Conservation (phyloP, 805 yeast genomes). For the Wickerhamiella nectarea region DNA sequence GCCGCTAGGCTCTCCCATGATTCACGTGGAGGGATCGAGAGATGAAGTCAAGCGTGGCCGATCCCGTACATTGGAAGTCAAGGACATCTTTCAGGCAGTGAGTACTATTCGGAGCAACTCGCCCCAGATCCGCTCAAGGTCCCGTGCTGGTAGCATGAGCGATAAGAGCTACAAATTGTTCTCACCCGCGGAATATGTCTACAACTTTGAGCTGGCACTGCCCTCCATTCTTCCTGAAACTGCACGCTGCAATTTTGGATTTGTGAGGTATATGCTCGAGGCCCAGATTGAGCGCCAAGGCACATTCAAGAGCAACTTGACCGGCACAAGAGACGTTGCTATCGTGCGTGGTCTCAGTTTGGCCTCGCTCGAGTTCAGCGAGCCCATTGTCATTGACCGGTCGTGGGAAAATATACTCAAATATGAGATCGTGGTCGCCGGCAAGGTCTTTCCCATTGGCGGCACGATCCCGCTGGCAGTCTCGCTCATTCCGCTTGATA, state of each 20-base stretch:
- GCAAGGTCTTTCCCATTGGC: conserved; percentile 76
- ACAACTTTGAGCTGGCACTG: conserved; percentile 80
- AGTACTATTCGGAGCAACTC: conserved; percentile 2
- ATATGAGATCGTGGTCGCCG: conserved; percentile 82
- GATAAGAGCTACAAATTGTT: conserved; percentile 37
- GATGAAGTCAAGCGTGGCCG: background rate
- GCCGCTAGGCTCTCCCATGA: conserved; percentile 6
- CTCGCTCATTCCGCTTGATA: conserved; percentile 72
- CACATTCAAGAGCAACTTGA: conserved; percentile 66
- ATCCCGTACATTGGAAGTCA: conserved; percentile 6
- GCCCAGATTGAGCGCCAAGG: conserved; percentile 66
- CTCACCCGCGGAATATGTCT: conserved; percentile 80
- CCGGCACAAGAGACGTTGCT: conserved; percentile 47
- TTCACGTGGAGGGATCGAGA: conserved; percentile 1
- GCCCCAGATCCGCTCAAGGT: conserved; percentile 6
- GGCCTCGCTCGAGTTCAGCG: conserved; percentile 71
- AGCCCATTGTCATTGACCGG: conserved; percentile 79
- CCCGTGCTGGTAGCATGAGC: conserved; percentile 1
- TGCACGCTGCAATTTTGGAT: conserved; percentile 64
- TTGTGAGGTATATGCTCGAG: conserved; percentile 55
- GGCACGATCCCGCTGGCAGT: conserved; percentile 75
- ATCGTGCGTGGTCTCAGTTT: conserved; percentile 68
- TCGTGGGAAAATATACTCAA: conserved; percentile 90
- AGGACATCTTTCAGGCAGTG: conserved; percentile 7
- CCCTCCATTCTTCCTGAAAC: conserved; percentile 77